These are phyloP conservation scores for Daldinia loculata DNA, from an alignment of 495 filamentous ascomycete genomes.

Conservation along the genomic window DNA sequence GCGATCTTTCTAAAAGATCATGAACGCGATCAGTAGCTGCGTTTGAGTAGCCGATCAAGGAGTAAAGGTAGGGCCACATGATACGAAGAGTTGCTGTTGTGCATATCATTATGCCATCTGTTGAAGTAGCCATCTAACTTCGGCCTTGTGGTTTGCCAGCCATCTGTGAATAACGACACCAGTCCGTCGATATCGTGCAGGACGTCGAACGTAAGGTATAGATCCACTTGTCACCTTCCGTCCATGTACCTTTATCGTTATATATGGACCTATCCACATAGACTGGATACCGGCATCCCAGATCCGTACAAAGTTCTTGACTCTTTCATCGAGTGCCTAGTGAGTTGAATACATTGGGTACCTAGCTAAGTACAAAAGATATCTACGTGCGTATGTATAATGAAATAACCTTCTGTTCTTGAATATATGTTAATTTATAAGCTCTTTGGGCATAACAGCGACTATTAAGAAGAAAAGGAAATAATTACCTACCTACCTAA, in stretches of 20 bases:
- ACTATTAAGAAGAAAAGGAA: no score
- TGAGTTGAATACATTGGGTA: background rate
- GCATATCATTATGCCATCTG: conserved; percentile 45
- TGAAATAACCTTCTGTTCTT: no score
- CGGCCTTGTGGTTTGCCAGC: conserved; percentile 39
- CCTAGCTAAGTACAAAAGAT: no score
- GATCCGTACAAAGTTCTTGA: conserved; percentile 43
- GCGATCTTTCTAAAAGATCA: conserved; percentile 40
- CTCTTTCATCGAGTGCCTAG: conserved; percentile 28
- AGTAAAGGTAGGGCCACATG: conserved; percentile 48
- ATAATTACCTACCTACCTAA: no score
- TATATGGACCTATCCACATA: conserved; percentile 44
- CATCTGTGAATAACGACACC: conserved; percentile 38
- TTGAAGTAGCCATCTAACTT: conserved; percentile 47
- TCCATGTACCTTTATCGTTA: conserved; percentile 45
- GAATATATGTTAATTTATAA: no score
- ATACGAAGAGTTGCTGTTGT: conserved; percentile 48
- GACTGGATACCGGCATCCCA: conserved; percentile 45
- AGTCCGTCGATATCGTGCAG: conserved; percentile 44
- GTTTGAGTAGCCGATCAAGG: conserved; percentile 41
- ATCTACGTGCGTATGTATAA: no score
- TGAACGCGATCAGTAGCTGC: conserved; percentile 38
- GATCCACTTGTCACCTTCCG: conserved; percentile 46
- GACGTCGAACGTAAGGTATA: conserved; percentile 49
- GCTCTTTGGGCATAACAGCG: no score